Percentiles rank a stretch among this genome's conserved stretches.
phyloP scores from a whole-genome alignment of 108 stramenopile genomes.

The Skeletonema tropicum region DNA sequence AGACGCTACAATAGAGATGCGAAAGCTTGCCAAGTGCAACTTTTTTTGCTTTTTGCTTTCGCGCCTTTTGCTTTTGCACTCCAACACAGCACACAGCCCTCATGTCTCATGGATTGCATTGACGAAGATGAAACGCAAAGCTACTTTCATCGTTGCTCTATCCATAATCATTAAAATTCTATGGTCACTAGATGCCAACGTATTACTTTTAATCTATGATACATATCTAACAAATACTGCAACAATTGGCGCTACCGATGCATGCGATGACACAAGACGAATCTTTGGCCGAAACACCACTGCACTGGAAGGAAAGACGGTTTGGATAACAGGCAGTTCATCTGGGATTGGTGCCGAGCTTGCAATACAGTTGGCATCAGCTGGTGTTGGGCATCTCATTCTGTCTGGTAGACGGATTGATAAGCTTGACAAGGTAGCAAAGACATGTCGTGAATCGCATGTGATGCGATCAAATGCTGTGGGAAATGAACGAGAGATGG shows the following conservation, averaged over 20 bases:
- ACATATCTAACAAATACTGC: slow-evolving; percentile 3
- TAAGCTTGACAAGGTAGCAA: slow-evolving; percentile 45
- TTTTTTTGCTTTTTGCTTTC: too few species aligned
- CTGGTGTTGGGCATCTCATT: slow-evolving; percentile 48
- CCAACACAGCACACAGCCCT: too few species aligned
- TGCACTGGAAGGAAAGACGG: slow-evolving; percentile 39
- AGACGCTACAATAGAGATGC: too few species aligned
- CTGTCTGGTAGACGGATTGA: slow-evolving; percentile 52
- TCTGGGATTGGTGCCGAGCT: slow-evolving; percentile 72
- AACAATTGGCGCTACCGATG: not conserved
- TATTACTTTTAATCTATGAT: slow-evolving; percentile 38
- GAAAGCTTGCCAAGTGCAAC: too few species aligned
- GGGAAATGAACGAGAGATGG: not conserved
- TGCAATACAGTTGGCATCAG: slow-evolving; percentile 46
- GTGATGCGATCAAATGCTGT: not conserved
- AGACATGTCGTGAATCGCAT: slow-evolving; percentile 28
- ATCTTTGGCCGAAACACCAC: slow-evolving; percentile 5
- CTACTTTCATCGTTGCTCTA: not conserved
- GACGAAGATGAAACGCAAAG: not conserved
- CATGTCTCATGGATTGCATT: too few species aligned
- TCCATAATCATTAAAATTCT: slow-evolving; percentile 10
- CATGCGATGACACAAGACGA: slow-evolving; percentile 1
- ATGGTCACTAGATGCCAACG: slow-evolving; percentile 42
- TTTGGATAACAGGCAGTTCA: slow-evolving; percentile 78
- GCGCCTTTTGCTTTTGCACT: too few species aligned